Evolutionary conservation across 257 asterid genomes (phyloP).

Genomic region (Solanum piurae): DNA sequence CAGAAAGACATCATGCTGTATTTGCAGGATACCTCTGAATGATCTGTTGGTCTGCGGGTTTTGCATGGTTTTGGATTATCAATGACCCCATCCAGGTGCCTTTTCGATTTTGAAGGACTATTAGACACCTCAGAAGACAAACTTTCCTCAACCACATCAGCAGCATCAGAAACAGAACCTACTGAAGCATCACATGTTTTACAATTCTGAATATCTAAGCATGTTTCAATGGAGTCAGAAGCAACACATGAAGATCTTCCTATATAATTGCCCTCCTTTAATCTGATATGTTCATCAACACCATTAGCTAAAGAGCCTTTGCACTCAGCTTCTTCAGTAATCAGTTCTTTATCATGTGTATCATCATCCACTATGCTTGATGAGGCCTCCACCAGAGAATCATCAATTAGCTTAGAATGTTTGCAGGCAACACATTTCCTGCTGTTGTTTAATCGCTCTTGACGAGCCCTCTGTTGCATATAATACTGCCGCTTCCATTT

Average conservation of each 20-base stretch:
- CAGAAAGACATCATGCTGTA: conserved; percentile 70
- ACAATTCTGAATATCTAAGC: conserved; percentile 18
- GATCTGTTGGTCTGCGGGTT: conserved; percentile 57
- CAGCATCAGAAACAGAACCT: conserved; percentile 31
- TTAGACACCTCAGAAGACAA: conserved; percentile 29
- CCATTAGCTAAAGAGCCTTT: neutral
- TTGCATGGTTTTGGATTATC: conserved; percentile 86
- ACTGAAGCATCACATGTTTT: conserved; percentile 16
- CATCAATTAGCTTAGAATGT: conserved; percentile 23
- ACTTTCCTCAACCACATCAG: conserved; percentile 27
- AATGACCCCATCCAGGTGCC: conserved; percentile 76
- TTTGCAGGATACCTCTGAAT: conserved; percentile 48
- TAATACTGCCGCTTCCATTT: conserved; percentile 69
- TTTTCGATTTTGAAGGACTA: conserved; percentile 45
- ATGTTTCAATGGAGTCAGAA: conserved; percentile 18
- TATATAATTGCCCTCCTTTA: conserved; percentile 10
- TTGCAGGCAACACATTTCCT: conserved; percentile 52
- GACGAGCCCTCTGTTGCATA: conserved; percentile 63
- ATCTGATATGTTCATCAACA: conserved; percentile 16
- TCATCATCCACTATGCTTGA: conserved; percentile 25
- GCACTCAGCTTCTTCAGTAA: conserved; percentile 20
- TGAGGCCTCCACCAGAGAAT: conserved; percentile 17
- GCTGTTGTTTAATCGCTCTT: conserved; percentile 49
- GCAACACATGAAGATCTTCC: conserved; percentile 43
- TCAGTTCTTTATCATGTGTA: conserved; percentile 22